A percentile compares a stretch with the other conserved stretches of the same genome.
Conservation (phyloP, 257 asterid genomes). For the Solanum corneliomulleri region DNA sequence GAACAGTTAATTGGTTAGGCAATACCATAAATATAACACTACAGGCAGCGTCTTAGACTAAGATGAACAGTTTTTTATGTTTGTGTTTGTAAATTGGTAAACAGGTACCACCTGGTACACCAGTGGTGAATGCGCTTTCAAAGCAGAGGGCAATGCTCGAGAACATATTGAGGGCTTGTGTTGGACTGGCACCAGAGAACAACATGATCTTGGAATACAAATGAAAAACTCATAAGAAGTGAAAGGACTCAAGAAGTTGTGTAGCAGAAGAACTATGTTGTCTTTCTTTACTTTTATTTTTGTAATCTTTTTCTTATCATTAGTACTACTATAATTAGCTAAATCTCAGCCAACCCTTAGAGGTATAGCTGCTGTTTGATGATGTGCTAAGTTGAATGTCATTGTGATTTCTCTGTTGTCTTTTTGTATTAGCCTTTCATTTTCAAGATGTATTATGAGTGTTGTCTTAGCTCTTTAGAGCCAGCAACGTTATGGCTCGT, state of each 20-base stretch:
- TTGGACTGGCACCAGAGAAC: constrained; percentile 96
- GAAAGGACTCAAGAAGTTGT: not conserved
- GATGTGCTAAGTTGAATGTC: not conserved
- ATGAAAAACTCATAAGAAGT: constrained; percentile 16
- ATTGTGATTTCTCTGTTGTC: not conserved
- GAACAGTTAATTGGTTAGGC: not conserved
- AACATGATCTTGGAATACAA: constrained; percentile 98
- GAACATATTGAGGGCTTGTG: constrained; percentile 94
- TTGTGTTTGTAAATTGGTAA: not conserved
- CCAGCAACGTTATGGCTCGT: not conserved
- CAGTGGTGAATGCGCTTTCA: constrained; percentile 92
- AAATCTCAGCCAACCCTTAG: not conserved
- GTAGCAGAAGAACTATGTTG: not conserved
- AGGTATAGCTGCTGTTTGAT: not conserved
- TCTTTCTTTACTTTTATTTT: not conserved
- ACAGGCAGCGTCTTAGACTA: not conserved
- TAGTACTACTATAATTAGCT: not conserved
- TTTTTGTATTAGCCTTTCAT: not conserved
- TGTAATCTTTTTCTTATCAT: not conserved
- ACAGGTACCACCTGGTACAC: constrained; percentile 98
- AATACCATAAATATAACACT: not conserved
- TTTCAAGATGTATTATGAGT: not conserved
- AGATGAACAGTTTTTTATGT: not conserved
- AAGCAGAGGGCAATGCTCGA: constrained; percentile 98
- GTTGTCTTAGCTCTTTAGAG: not conserved